Percentiles rank a stretch among this genome's conserved stretches.
These are phyloP conservation scores for Nyctanthes arbortristis DNA, from an alignment of 257 asterid species.

Conservation along the genomic window DNA sequence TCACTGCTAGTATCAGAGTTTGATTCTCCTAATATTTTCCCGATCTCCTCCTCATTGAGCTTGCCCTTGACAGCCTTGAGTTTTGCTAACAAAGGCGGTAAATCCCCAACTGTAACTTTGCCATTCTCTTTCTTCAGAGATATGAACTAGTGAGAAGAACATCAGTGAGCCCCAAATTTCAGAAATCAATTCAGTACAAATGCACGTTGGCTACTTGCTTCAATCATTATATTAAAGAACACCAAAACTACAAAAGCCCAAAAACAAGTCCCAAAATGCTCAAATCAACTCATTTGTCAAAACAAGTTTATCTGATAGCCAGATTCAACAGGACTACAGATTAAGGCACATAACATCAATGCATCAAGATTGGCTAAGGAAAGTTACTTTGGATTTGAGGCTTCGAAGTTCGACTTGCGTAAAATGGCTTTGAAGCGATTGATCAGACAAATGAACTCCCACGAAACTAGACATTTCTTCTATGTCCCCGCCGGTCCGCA, in stretches of 20 bases:
- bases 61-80: conserved; percentile 56
- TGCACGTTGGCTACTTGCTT: conserved; percentile 23
- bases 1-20: conserved; percentile 53
- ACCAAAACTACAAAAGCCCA: conserved; percentile 14
- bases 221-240: conserved; percentile 16
- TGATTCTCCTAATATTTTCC: conserved; percentile 49
- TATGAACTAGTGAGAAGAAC: conserved; percentile 73
- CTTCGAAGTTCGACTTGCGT: conserved; percentile 90
- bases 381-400: conserved; percentile 75
- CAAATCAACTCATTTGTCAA: too few species aligned
- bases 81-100: conserved; percentile 71
- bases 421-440: conserved; percentile 96
- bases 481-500: conserved; percentile 46
- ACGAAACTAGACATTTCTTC: conserved; percentile 71
- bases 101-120: conserved; percentile 66
- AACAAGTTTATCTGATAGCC: background rate
- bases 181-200: conserved; percentile 26
- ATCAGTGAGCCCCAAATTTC: conserved; percentile 7
- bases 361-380: conserved; percentile 4
- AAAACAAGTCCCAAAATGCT: background rate
- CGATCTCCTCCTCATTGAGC: conserved; percentile 72
- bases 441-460: conserved; percentile 91
- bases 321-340: background rate
- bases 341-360: background rate
- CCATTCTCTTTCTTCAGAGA: conserved; percentile 72